Evolutionary conservation across 75 land plant species (phyloP).

Genomic region (Picea glauca): DNA sequence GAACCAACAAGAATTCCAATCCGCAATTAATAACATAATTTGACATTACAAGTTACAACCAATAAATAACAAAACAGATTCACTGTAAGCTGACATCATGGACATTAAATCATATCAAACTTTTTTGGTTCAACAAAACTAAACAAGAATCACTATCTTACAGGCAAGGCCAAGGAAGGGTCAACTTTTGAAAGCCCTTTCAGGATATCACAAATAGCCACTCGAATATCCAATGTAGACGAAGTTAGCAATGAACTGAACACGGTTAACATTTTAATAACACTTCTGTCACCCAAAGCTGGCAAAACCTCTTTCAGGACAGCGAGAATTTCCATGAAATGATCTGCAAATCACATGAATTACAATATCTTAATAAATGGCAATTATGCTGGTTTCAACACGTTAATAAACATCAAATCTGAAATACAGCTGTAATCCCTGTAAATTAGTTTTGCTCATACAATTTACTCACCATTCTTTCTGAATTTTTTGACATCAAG

Average conservation of each 20-base stretch:
- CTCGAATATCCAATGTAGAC: conserved; percentile 41
- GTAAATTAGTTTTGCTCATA: too few relatives aligned
- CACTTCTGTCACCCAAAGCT: conserved; percentile 22
- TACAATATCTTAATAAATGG: background rate
- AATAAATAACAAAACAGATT: background rate
- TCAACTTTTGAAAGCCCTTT: conserved; percentile 42
- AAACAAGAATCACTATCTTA: conserved; percentile 9
- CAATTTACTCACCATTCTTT: conserved; percentile 45
- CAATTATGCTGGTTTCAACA: background rate
- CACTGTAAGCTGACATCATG: background rate
- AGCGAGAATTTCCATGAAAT: conserved; percentile 39
- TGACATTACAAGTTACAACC: conserved; percentile 8
- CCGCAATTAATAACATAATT: background rate
- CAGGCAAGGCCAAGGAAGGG: conserved; percentile 32
- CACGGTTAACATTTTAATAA: conserved; percentile 36
- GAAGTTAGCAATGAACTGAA: conserved; percentile 50
- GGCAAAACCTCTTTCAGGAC: conserved; percentile 54
- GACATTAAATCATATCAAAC: conserved; percentile 13
- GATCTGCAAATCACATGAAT: conserved; percentile 30
- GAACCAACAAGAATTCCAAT: background rate
- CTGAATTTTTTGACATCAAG: conserved; percentile 30
- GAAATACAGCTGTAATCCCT: background rate
- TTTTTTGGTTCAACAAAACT: too few relatives aligned
- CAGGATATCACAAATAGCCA: conserved; percentile 63
- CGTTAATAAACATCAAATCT: background rate